A percentile compares a stretch with the other conserved stretches of the same genome.
phyloP scores from a whole-genome alignment of 345 rosid species.

The Raphanus sativus region DNA sequence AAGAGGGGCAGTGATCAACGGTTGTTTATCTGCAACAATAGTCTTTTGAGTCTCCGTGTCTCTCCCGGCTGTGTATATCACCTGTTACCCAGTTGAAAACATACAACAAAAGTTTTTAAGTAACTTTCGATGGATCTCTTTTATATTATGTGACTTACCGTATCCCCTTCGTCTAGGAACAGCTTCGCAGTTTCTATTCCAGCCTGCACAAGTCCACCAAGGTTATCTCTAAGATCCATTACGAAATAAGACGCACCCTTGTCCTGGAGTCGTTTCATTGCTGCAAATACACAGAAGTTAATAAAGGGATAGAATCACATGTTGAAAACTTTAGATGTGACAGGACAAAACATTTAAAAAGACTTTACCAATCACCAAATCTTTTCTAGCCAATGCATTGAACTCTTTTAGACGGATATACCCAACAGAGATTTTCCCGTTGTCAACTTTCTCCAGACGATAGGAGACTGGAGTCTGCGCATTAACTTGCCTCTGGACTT shows the following conservation, averaged over 20 bases:
- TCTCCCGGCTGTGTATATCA: conserved; percentile 81
- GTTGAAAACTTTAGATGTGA: background rate
- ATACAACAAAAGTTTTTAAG: conserved; percentile 1
- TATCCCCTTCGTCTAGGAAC: conserved; percentile 82
- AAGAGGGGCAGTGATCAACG: conserved; percentile 68
- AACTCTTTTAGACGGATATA: conserved; percentile 87
- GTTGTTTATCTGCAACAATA: conserved; percentile 59
- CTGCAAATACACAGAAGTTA: conserved; percentile 42
- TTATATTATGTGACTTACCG: conserved; percentile 45
- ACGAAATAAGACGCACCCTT: conserved; percentile 86
- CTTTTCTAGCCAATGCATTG: conserved; percentile 93
- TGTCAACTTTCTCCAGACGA: conserved; percentile 72
- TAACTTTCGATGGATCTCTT: background rate
- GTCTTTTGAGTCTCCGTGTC: conserved; percentile 64
- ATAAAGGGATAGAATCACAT: background rate
- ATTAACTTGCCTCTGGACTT: conserved; percentile 80
- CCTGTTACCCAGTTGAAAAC: conserved; percentile 45
- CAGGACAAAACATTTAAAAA: conserved; percentile 5
- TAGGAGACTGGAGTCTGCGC: conserved; percentile 85
- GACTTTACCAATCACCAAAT: conserved; percentile 72
- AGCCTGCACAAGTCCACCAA: conserved; percentile 97
- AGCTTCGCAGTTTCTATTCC: conserved; percentile 96
- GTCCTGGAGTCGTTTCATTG: conserved; percentile 83
- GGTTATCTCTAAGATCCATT: conserved; percentile 95
- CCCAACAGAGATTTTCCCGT: conserved; percentile 64